Evolutionary conservation across 73 alveolate genomes (phyloP).

Genomic region (Tetrahymena borealis): DNA sequence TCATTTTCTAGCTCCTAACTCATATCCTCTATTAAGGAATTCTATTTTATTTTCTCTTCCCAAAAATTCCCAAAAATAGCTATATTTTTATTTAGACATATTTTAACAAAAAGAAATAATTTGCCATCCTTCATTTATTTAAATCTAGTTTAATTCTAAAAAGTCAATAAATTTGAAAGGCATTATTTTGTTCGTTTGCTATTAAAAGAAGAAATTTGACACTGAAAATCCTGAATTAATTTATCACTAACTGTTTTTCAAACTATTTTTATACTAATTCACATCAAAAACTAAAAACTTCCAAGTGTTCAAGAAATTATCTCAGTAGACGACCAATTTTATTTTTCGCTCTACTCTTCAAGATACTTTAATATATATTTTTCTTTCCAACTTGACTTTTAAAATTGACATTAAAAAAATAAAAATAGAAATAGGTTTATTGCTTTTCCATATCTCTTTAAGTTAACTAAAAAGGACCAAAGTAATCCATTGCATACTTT

Average conservation of each 20-base stretch:
- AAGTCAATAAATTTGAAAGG: too few species aligned
- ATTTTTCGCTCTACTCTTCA: background rate
- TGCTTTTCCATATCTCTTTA: too few species aligned
- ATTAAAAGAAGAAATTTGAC: background rate
- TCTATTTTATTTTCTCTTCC: too few species aligned
- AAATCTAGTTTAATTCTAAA: too few species aligned
- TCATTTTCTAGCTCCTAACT: background rate
- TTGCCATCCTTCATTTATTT: too few species aligned
- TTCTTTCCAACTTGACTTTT: background rate
- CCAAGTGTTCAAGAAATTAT: background rate
- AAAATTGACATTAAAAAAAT: background rate
- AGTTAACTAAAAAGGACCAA: too few species aligned
- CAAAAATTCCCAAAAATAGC: too few species aligned
- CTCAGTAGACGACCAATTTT: background rate
- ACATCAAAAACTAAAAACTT: background rate
- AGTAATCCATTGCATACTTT: too few species aligned
- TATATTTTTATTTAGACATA: too few species aligned
- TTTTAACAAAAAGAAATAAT: too few species aligned
- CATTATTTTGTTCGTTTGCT: too few species aligned
- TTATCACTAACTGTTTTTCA: background rate
- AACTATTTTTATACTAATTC: background rate
- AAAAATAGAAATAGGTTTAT: background rate
- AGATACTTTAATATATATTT: background rate
- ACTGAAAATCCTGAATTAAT: background rate
- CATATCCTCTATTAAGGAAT: too few species aligned